Conservation (phyloP, 495 filamentous ascomycete genomes). For the Hypoxylon rickii region DNA sequence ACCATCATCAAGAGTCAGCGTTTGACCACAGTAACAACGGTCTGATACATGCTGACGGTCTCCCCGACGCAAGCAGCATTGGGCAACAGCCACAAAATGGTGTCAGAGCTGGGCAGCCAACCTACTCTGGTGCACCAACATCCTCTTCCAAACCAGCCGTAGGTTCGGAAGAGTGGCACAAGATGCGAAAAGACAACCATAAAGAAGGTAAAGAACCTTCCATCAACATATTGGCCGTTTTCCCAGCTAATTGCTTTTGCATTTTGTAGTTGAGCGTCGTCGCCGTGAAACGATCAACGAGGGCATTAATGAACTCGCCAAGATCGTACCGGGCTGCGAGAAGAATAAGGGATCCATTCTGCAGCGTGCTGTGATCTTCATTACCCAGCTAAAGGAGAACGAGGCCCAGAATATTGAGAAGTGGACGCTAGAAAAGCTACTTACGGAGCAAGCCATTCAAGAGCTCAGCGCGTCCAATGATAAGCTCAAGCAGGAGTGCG, state of each 20-base stretch:
- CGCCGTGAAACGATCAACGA: slow-evolving; percentile 99
- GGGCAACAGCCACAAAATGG: slow-evolving; percentile 32
- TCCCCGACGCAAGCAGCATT: slow-evolving; percentile 41
- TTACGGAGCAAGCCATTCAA: slow-evolving; percentile 90
- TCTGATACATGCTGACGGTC: slow-evolving; percentile 46
- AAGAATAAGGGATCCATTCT: slow-evolving; percentile 99
- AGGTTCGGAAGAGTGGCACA: slow-evolving; percentile 97
- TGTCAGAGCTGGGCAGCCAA: slow-evolving; percentile 32
- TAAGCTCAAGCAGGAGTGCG: slow-evolving; percentile 81
- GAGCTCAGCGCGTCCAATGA: slow-evolving; percentile 88
- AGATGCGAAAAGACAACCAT: slow-evolving; percentile 95
- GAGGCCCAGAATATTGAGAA: slow-evolving; percentile 92
- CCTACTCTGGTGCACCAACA: slow-evolving; percentile 32
- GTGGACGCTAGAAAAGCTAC: slow-evolving; percentile 94
- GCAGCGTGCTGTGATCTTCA: slow-evolving; percentile 91
- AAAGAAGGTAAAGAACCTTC: slow-evolving; percentile 98
- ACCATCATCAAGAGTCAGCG: slow-evolving; percentile 35
- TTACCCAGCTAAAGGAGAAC: slow-evolving; percentile 91
- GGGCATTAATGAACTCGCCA: slow-evolving; percentile 96
- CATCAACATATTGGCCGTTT: slow-evolving; percentile 13
- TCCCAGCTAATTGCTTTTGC: slow-evolving; percentile 8
- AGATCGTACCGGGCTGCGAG: slow-evolving; percentile 96
- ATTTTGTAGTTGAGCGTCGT: slow-evolving; percentile 80
- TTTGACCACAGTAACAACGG: slow-evolving; percentile 41
- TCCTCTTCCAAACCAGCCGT: slow-evolving; percentile 77